These are phyloP conservation scores for Gremmenia infestans DNA, from an alignment of 2,329 filamentous ascomycete genomes.

Conservation along the genomic window DNA sequence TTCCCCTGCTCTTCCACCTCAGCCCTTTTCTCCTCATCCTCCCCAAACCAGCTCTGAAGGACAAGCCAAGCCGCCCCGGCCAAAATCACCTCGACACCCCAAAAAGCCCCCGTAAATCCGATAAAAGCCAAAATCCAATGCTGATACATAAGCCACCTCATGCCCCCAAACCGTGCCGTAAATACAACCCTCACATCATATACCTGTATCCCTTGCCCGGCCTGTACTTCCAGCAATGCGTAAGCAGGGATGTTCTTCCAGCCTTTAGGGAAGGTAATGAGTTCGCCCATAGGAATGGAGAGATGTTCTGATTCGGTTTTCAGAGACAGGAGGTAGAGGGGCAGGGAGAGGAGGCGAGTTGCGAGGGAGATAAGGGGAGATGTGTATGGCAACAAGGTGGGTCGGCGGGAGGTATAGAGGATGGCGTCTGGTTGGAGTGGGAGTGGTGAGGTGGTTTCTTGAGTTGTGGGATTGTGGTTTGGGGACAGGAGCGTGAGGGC, in stretches of 20 bases:
- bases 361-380: slow-evolving; percentile 66
- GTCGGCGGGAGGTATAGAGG: slow-evolving; percentile 62
- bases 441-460: slow-evolving; percentile 13
- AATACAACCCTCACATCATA: slow-evolving; percentile 67
- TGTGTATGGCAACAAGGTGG: slow-evolving; percentile 72
- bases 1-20: slow-evolving; percentile 19
- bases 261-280: too few species aligned
- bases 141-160: slow-evolving; percentile 84
- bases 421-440: slow-evolving; percentile 32
- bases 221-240: slow-evolving; percentile 40
- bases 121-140: slow-evolving; percentile 67
- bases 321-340: slow-evolving; percentile 64
- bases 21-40: slow-evolving; percentile 21
- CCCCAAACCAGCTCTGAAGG: slow-evolving; percentile 4
- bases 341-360: slow-evolving; percentile 57
- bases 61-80: slow-evolving; percentile 62
- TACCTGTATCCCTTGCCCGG: slow-evolving; percentile 63
- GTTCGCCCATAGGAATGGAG: slow-evolving; percentile 51
- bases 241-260: slow-evolving; percentile 41
- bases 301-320: slow-evolving; percentile 60
- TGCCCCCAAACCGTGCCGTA: slow-evolving; percentile 67
- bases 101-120: slow-evolving; percentile 67
- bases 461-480: slow-evolving; percentile 25
- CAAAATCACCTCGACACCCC: slow-evolving; percentile 67
- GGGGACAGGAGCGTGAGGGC: slow-evolving; percentile 63